Evolutionary conservation across 2,329 filamentous ascomycete species (phyloP).

Genomic region (Phialophora expanda): DNA sequence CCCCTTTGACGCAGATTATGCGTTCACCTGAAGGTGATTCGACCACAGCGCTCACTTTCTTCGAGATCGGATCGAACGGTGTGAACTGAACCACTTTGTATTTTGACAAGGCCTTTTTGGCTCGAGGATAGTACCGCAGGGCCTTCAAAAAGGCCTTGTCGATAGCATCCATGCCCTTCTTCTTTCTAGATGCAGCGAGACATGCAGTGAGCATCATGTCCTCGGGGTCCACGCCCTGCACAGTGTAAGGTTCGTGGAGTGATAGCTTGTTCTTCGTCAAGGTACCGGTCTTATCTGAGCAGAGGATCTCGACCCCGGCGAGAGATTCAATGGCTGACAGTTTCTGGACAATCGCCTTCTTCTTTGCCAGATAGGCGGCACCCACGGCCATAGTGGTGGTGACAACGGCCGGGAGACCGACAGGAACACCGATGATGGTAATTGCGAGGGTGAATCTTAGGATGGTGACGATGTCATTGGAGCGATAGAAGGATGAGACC

Average conservation of each 20-base stretch:
- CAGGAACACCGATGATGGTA: conserved; percentile 88
- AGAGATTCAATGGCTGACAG: conserved; percentile 89
- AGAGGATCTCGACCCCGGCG: conserved; percentile 90
- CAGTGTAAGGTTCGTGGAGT: conserved; percentile 81
- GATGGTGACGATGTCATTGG: conserved; percentile 77
- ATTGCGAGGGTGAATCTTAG: conserved; percentile 86
- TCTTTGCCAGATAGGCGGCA: conserved; percentile 87
- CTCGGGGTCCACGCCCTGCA: conserved; percentile 79
- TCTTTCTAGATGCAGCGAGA: conserved; percentile 87
- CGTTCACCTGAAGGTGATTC: conserved; percentile 81
- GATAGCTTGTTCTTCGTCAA: conserved; percentile 94
- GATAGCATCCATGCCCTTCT: conserved; percentile 93
- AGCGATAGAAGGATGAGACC: conserved; percentile 86
- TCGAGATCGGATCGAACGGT: conserved; percentile 90
- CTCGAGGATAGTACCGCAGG: conserved; percentile 78
- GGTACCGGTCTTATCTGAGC: conserved; percentile 93
- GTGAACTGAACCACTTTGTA: conserved; percentile 85
- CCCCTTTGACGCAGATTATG: conserved; percentile 89
- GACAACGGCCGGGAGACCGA: conserved; percentile 90
- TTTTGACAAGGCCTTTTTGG: conserved; percentile 78
- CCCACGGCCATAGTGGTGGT: conserved; percentile 95
- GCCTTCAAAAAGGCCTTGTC: conserved; percentile 91
- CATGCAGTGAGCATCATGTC: conserved; percentile 93
- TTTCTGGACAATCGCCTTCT: conserved; percentile 92
- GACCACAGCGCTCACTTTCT: conserved; percentile 86